These are phyloP conservation scores for Sicyos baderoa DNA, from an alignment of 306 rosid genomes.

Conservation along the genomic window DNA sequence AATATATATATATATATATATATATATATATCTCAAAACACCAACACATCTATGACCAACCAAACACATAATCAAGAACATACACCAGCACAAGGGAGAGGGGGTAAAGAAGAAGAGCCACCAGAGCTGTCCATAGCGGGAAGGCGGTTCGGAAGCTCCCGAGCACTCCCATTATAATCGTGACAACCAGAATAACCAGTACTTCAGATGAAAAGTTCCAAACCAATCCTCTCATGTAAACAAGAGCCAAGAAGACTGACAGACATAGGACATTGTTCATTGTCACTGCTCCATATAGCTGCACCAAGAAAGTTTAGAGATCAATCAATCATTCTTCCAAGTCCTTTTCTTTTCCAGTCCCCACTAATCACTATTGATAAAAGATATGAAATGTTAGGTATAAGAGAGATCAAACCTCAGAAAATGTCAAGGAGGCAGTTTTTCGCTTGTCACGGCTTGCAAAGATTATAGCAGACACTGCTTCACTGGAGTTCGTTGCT, in stretches of 20 bases:
- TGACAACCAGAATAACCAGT: slow-evolving; percentile 64
- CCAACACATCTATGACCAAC: slow-evolving; percentile 46
- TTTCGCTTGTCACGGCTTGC: slow-evolving; percentile 72
- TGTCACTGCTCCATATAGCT: slow-evolving; percentile 86
- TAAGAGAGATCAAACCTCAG: slow-evolving; percentile 57
- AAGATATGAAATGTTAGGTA: not conserved
- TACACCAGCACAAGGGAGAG: slow-evolving; percentile 71
- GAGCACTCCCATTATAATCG: slow-evolving; percentile 61
- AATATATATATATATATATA: not conserved
- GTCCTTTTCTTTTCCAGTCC: not conserved
- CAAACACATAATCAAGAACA: slow-evolving; percentile 77
- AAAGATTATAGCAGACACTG: slow-evolving; percentile 76
- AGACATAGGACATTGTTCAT: slow-evolving; percentile 92
- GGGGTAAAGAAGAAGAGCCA: slow-evolving; percentile 80
- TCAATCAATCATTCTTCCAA: slow-evolving; percentile 3
- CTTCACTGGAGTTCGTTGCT: slow-evolving; percentile 90
- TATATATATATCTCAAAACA: not conserved
- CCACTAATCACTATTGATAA: not conserved
- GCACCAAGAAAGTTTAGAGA: slow-evolving; percentile 23
- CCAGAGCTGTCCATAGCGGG: slow-evolving; percentile 79
- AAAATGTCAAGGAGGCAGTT: slow-evolving; percentile 81
- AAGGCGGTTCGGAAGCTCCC: slow-evolving; percentile 71
- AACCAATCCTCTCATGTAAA: slow-evolving; percentile 60
- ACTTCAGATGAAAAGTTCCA: slow-evolving; percentile 96
- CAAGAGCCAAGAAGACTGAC: slow-evolving; percentile 82